Base-by-base conservation (phyloP, 352 stramenopile species). In the Phytophthora capsici region DNA sequence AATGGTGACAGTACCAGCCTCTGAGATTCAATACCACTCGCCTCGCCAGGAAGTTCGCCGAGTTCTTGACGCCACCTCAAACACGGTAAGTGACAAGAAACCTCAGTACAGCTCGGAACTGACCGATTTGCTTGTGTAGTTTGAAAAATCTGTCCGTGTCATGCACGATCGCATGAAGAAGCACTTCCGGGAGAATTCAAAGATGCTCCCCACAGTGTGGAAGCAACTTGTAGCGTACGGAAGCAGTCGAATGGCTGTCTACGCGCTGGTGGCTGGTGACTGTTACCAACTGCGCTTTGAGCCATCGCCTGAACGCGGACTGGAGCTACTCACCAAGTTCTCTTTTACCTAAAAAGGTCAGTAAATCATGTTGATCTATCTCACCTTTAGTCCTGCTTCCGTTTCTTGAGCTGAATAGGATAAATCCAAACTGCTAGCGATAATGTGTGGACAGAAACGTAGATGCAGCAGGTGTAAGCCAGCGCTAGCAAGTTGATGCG, bases 131-230 rank as follows among this genome's bases (percentile, higher is more conserved):
- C 25, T 52, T 40, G 10, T 34, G 10, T 59, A 89, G 82, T 89
- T 90, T 53, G 80, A 90, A 54, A 90, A 88, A 56, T 86, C 82
- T 7, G 78, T 80, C 52, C 80, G 85, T 17, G 68, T 52, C 45
- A 89, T 92, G 78, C 82, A 88, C 51, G 77, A 86, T 12, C 80
- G 84, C 17, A 79, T 92, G 71, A 92, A 92, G 47, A 92, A 92
- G 25, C 81, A 92, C 56, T 88, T 90, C 16, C 65, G 67, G 1
- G 61, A 63, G 9, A 87, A 81, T 13, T 28, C 70, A 7, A 88
- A 86, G 49, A 78, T 80, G 25, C 45, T 92, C 6, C 77, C 84
- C 17, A 70, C 54, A 5, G 69, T 86, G 9, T 92, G 82, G 84
- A 78, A 74, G 20, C 61, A 82, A n/a, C 53, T 90, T 1, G 48